A percentile compares a stretch with the other conserved stretches of the same genome.
These are phyloP conservation scores for Elsinoe perseae DNA, from an alignment of 2,329 filamentous ascomycete genomes.

Conservation along the genomic window DNA sequence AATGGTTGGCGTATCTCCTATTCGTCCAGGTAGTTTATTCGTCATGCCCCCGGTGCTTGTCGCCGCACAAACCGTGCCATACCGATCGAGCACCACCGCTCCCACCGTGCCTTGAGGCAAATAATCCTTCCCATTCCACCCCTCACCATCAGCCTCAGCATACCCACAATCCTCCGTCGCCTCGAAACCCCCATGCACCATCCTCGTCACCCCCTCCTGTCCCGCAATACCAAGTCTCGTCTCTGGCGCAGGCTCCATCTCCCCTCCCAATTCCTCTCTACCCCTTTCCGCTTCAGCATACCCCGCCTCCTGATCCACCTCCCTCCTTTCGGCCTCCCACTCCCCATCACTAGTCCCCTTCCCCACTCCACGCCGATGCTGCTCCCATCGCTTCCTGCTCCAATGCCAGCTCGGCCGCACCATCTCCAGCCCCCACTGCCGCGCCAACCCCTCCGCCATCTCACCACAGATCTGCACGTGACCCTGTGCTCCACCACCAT, in stretches of 20 bases:
- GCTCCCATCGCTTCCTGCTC: slow-evolving; percentile 69
- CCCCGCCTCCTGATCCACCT: slow-evolving; percentile 25
- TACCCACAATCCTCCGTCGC: slow-evolving; percentile 12
- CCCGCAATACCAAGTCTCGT: slow-evolving; percentile 28
- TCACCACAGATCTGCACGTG: slow-evolving; percentile 63
- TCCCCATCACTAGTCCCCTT: slow-evolving; percentile 30
- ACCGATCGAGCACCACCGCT: slow-evolving; percentile 70
- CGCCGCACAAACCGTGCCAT: slow-evolving; percentile 62
- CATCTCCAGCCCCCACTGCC: slow-evolving; percentile 59
- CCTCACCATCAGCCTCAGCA: slow-evolving; percentile 13
- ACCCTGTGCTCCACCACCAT: slow-evolving; percentile 53
- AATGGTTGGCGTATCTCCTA: slow-evolving; percentile 77
- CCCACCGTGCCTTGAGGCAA: slow-evolving; percentile 79
- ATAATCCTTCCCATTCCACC: slow-evolving; percentile 57
- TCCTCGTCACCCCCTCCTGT: slow-evolving; percentile 37
- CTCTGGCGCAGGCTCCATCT: slow-evolving; percentile 29
- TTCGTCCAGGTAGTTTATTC: slow-evolving; percentile 77
- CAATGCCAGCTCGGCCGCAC: slow-evolving; percentile 69
- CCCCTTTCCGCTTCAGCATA: neutral
- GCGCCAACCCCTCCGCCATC: slow-evolving; percentile 62
- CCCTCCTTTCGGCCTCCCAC: slow-evolving; percentile 38
- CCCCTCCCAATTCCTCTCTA: neutral
- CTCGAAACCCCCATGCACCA: slow-evolving; percentile 28
- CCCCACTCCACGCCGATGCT: slow-evolving; percentile 58
- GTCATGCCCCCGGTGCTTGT: slow-evolving; percentile 70